Conservation (phyloP, 176 grass and related monocot genomes). For the Eragrostis curvula region DNA sequence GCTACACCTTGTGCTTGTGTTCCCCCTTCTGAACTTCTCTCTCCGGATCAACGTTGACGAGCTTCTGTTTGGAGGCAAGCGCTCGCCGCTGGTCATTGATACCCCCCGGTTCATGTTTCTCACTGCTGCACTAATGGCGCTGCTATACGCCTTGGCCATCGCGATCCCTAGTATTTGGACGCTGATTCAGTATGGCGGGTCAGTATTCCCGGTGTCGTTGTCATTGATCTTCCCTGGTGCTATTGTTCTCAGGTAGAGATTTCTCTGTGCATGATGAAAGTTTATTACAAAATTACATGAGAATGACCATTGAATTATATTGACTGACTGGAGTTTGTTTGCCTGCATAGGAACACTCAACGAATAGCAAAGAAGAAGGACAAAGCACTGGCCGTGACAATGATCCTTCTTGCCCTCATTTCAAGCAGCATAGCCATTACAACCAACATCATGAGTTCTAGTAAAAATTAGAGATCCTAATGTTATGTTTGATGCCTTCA, state of each 20-base stretch:
- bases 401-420: conserved; percentile 73
- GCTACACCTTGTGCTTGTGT: conserved; percentile 81
- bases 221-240: conserved; percentile 84
- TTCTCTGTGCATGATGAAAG: background rate
- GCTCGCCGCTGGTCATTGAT: conserved; percentile 37
- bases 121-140: conserved; percentile 56
- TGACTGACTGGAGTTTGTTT: too few relatives aligned
- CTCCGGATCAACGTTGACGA: conserved; percentile 81
- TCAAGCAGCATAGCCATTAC: conserved; percentile 83
- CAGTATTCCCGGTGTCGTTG: conserved; percentile 72
- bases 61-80: conserved; percentile 57
- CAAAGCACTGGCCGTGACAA: conserved; percentile 61
- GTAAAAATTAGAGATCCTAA: too few relatives aligned
- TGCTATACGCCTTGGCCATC: conserved; percentile 61
- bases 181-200: conserved; percentile 77
- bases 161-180: conserved; percentile 86
- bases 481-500: too few relatives aligned
- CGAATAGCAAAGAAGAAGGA: conserved; percentile 66
- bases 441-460: conserved; percentile 72
- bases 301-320: too few relatives aligned
- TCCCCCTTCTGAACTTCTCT: conserved; percentile 84
- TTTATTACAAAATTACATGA: background rate
- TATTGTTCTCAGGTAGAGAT: conserved; percentile 69
- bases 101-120: conserved; percentile 63
- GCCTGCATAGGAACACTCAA: too few relatives aligned